Conservation (phyloP, 2,329 filamentous ascomycete genomes). For the Pseudogymnoascus sp. region DNA sequence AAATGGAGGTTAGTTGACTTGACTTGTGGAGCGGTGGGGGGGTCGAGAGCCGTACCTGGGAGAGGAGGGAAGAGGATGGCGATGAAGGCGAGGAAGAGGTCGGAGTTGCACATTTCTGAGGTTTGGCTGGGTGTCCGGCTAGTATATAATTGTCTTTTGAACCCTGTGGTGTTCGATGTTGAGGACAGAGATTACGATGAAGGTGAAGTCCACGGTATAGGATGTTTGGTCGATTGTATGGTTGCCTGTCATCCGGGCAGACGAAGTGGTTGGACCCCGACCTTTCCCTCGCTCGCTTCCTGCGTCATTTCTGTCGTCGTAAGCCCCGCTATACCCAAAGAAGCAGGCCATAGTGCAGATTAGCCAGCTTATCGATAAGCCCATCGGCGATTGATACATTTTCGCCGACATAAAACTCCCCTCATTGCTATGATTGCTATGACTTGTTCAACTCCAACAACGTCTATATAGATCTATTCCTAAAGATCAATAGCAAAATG, state of each 20-base stretch:
- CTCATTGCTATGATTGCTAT: neutral
- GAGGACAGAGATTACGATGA: neutral
- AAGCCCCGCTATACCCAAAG: slow-evolving; percentile 4
- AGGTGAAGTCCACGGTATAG: neutral
- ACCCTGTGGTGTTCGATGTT: neutral
- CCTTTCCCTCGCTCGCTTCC: neutral
- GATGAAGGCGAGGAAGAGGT: slow-evolving; percentile 57
- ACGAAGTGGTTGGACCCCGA: neutral
- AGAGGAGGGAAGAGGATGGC: slow-evolving; percentile 59
- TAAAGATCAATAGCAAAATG: neutral
- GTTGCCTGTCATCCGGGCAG: neutral
- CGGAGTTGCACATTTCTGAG: slow-evolving; percentile 47
- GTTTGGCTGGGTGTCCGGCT: neutral
- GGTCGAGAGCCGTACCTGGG: slow-evolving; percentile 43
- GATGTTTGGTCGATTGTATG: slow-evolving; percentile 4
- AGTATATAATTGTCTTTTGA: neutral
- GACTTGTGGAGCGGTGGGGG: neutral
- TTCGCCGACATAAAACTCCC: slow-evolving; percentile 7
- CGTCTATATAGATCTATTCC: neutral
- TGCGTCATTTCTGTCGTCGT: slow-evolving; percentile 7
- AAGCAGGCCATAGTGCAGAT: neutral
- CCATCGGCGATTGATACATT: slow-evolving; percentile 1
- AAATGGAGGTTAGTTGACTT: slow-evolving; percentile 20
- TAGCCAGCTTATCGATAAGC: slow-evolving; percentile 1
- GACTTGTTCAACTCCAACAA: neutral